These are phyloP conservation scores for Leucaena leucocephala DNA, from an alignment of 306 rosid genomes.

Conservation along the genomic window DNA sequence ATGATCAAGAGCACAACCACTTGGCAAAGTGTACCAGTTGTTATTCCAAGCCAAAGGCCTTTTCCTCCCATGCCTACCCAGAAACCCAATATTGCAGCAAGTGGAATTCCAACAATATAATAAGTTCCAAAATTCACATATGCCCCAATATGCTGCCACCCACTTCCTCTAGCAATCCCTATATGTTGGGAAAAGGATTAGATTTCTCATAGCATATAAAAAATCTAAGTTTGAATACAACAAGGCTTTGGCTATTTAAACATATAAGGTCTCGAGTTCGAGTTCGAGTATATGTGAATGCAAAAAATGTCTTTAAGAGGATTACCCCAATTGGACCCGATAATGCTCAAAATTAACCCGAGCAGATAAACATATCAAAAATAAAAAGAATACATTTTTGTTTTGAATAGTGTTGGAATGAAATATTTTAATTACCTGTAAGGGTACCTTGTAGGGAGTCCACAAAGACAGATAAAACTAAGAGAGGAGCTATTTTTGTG, in stretches of 20 bases:
- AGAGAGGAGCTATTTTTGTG: neutral
- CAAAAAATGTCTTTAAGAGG: no score
- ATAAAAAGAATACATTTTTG: neutral
- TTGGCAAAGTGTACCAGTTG: neutral
- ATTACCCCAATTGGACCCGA: no score
- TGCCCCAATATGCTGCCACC: neutral
- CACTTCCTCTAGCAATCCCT: constrained; percentile 9
- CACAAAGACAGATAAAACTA: neutral
- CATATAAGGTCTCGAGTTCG: no score
- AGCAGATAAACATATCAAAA: no score
- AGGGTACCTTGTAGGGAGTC: constrained; percentile 8
- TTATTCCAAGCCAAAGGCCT: constrained; percentile 41
- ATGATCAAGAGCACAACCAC: constrained; percentile 46
- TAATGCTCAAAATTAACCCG: no score
- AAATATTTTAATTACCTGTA: neutral
- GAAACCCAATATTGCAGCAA: constrained; percentile 60
- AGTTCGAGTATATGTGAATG: no score
- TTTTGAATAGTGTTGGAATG: neutral
- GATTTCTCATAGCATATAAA: neutral
- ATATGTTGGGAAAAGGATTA: no score
- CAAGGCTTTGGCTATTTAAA: neutral
- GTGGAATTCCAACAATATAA: constrained; percentile 11
- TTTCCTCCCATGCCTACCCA: constrained; percentile 52
- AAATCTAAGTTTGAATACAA: neutral
- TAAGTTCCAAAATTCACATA: constrained; percentile 63